These are phyloP conservation scores for Mortierella sp. DNA, from an alignment of 371 early-diverging fungal species.

Conservation along the genomic window DNA sequence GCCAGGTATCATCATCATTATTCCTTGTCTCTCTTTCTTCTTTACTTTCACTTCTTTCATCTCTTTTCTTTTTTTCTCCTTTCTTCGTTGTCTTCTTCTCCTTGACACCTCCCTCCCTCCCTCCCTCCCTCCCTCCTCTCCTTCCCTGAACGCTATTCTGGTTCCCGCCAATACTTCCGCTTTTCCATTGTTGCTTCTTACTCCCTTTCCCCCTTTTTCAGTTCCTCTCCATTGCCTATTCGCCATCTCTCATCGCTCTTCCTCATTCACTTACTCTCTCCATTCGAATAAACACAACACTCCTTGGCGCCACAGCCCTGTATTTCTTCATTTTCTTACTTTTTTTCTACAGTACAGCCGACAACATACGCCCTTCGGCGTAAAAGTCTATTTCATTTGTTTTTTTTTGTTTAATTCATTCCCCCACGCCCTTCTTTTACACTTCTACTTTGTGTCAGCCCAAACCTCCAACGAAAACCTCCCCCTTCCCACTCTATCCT, in stretches of 20 bases:
- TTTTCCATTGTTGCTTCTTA: neutral
- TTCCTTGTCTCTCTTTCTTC: neutral
- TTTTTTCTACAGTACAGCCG: slow-evolving; percentile 2
- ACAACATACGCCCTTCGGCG: neutral
- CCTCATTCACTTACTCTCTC: neutral
- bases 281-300: neutral
- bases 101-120: no score
- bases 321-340: neutral
- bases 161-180: neutral
- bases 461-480: neutral
- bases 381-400: neutral
- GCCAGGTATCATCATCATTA: neutral
- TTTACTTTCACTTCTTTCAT: neutral
- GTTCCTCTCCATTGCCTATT: neutral
- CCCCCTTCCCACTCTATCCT: neutral
- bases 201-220: neutral
- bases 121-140: neutral
- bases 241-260: neutral
- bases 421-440: neutral
- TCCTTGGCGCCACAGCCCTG: slow-evolving; percentile 12
- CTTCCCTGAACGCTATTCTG: neutral
- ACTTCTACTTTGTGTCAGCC: neutral
- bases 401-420: neutral
- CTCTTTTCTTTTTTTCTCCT: neutral
- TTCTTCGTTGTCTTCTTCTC: neutral